Percentiles rank a stretch among this genome's conserved stretches.
These are phyloP conservation scores for Yarrowia porcina DNA, from an alignment of 805 yeast species.

Conservation along the genomic window DNA sequence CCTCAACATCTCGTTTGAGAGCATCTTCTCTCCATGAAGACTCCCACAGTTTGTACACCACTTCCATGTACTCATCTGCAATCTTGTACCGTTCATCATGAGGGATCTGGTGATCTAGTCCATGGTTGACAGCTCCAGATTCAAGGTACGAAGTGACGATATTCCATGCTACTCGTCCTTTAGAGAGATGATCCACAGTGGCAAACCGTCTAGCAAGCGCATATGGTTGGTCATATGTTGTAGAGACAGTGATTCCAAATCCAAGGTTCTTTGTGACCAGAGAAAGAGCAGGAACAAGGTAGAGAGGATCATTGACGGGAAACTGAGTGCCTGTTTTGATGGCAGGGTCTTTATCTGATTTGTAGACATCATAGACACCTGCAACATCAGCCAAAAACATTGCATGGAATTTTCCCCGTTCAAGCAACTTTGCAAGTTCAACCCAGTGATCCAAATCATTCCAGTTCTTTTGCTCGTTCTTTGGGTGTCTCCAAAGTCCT, in stretches of 20 bases:
- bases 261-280: slow-evolving; percentile 43
- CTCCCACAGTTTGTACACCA: slow-evolving; percentile 25
- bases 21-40: slow-evolving; percentile 50
- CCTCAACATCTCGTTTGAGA: slow-evolving; percentile 35
- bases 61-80: too few species aligned
- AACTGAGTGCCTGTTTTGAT: slow-evolving; percentile 39
- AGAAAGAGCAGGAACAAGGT: slow-evolving; percentile 45
- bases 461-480: slow-evolving; percentile 37
- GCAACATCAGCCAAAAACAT: slow-evolving; percentile 44
- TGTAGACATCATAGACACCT: slow-evolving; percentile 44
- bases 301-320: slow-evolving; percentile 44
- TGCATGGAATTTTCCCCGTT: slow-evolving; percentile 42
- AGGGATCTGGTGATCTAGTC: too few species aligned
- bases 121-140: too few species aligned
- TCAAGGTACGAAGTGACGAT: slow-evolving; percentile 38
- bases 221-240: slow-evolving; percentile 45
- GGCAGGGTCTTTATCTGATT: slow-evolving; percentile 38
- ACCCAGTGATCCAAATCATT: slow-evolving; percentile 41
- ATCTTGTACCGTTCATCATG: too few species aligned
- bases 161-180: slow-evolving; percentile 49
- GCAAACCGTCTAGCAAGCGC: slow-evolving; percentile 46
- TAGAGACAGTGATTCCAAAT: slow-evolving; percentile 46
- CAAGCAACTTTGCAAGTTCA: slow-evolving; percentile 41
- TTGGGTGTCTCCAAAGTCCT: slow-evolving; percentile 44
- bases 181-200: slow-evolving; percentile 45